Percentiles rank a stretch among this genome's conserved stretches.
phyloP scores from a whole-genome alignment of 148 eudicot species.

The Fagopyrum tataricum region DNA sequence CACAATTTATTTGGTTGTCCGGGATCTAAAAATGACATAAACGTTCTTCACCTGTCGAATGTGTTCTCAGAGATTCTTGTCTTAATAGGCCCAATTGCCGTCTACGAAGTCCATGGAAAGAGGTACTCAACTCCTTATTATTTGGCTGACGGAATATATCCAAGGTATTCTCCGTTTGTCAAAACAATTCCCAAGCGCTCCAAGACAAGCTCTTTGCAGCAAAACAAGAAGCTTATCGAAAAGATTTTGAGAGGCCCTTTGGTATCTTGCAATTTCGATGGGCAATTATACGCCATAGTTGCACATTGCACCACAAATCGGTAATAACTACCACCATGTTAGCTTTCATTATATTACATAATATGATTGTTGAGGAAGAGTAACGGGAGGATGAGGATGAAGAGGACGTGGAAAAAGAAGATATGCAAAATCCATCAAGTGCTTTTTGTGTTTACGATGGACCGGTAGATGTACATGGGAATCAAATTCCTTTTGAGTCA shows the following conservation, averaged over 20 bases:
- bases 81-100: neutral
- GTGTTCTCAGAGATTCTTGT: too few species aligned
- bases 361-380: slow-evolving; percentile 1
- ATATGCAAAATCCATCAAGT: neutral
- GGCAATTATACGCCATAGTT: neutral
- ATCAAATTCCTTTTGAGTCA: neutral
- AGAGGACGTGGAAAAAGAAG: neutral
- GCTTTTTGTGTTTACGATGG: neutral
- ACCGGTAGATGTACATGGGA: neutral
- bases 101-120: neutral
- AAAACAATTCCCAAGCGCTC: neutral
- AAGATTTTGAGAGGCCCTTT: neutral
- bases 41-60: too few species aligned
- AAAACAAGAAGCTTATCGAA: neutral
- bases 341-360: neutral
- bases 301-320: neutral
- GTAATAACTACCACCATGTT: neutral
- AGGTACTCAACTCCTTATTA: neutral
- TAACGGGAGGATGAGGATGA: neutral
- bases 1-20: too few species aligned
- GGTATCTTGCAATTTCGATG: neutral
- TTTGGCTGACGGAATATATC: neutral
- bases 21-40: too few species aligned
- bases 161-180: neutral
- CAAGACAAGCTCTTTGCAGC: neutral